Base-by-base conservation (phyloP, 805 yeast genomes). In the Teunomyces cretensis region DNA sequence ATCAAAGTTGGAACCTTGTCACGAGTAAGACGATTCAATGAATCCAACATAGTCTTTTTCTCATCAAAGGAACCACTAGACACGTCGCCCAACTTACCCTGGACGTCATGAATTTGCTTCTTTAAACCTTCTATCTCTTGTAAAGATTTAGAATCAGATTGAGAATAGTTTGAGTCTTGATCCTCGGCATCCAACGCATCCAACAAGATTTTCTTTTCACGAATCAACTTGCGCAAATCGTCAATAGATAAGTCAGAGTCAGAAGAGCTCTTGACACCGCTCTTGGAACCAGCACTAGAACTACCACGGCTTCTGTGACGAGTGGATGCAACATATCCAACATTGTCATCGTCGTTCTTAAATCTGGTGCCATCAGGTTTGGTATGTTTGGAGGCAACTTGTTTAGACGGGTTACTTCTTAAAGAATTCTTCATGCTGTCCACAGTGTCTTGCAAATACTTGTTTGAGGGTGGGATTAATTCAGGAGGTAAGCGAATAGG, bases 401-500 rank as follows among this genome's bases (percentile, higher is more conserved):
- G 43, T 11, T 54, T 46, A 9, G 52, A 32, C 0, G 56, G 45
- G 9, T 55, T 43, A 39, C 54, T 67, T 46, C 72, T 76, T 55
- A 87, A 68, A 35, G 79, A 77, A 44, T 82, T 78, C 65, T 91
- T 92, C 62, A 90, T 80, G 42, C 81, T 79, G 56, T 76, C 76
- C 62, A 85, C 78, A 12, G 86, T 78, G 53, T 84, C 88, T 51
- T 86, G 84, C 48, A 94, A 68, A 47, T 86, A 75, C 56, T 83
- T 81, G 31, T 86, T 78, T 6, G 96, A 86, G 2, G 96, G 95
- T 6, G 99, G 98, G 26, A 90, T 71, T 51, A 92, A 77, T 59
- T 90, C 96, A 2, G 95, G 89, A 2, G 98, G 98, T 43, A 92
- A 75, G 44, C 82, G 72, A 39, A 74, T 61, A 17, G 99, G 99